These are phyloP conservation scores for Tuctoria greenei DNA, from an alignment of 176 grass and related monocot genomes.

Conservation along the genomic window DNA sequence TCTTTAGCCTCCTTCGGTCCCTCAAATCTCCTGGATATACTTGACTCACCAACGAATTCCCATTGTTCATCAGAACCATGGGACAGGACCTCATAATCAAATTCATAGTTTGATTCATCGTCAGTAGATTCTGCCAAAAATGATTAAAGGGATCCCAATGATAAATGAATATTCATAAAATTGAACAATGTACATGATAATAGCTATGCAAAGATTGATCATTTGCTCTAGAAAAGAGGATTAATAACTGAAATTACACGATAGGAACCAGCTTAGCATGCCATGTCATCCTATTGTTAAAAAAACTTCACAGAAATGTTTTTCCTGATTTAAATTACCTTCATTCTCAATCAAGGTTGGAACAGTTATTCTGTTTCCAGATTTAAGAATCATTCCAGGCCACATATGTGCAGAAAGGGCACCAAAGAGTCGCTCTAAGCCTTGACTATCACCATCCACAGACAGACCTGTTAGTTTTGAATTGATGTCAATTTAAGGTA, in stretches of 20 bases:
- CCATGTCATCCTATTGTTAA: slow-evolving; percentile 3
- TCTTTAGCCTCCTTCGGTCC: slow-evolving; percentile 38
- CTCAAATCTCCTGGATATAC: slow-evolving; percentile 49
- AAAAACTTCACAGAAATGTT: not conserved
- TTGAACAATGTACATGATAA: not conserved
- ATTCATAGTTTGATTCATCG: slow-evolving; percentile 72
- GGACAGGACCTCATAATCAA: slow-evolving; percentile 85
- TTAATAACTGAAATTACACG: not conserved
- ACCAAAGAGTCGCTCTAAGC: slow-evolving; percentile 79
- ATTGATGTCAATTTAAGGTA: slow-evolving; percentile 11
- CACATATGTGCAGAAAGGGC: slow-evolving; percentile 95
- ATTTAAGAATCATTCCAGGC: slow-evolving; percentile 97
- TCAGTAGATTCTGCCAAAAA: slow-evolving; percentile 67
- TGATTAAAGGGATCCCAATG: not conserved
- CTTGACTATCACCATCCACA: slow-evolving; percentile 93
- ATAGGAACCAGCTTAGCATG: slow-evolving; percentile 1
- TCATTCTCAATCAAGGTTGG: slow-evolving; percentile 79
- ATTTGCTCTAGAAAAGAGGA: not conserved
- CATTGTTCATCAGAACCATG: slow-evolving; percentile 89
- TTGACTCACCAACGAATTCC: slow-evolving; percentile 52
- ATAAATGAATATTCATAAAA: slow-evolving; percentile 38
- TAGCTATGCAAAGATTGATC: not conserved
- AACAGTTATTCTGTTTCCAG: slow-evolving; percentile 66
- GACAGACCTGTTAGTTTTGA: slow-evolving; percentile 65
- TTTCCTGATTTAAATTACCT: slow-evolving; percentile 48